Evolutionary conservation across 2,329 filamentous ascomycete genomes (phyloP).

Genomic region (Hymenoscyphus albidus): DNA sequence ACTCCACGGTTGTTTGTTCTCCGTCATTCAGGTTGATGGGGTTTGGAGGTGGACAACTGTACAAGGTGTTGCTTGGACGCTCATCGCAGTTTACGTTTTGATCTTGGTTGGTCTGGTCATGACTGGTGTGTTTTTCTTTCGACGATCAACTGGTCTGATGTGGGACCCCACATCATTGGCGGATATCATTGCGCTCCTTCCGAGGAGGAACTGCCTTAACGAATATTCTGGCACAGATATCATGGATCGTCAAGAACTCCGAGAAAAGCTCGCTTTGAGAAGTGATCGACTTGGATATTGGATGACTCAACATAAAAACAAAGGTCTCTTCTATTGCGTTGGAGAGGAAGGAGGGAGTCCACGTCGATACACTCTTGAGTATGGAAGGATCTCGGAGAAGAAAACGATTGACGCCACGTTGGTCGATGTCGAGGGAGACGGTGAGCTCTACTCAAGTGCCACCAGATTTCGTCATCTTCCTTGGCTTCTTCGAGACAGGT

Average conservation of each 20-base stretch:
- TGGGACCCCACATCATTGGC: constrained; percentile 84
- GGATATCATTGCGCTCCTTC: constrained; percentile 73
- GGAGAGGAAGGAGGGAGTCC: constrained; percentile 58
- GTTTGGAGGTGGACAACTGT: constrained; percentile 78
- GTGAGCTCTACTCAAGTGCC: constrained; percentile 25
- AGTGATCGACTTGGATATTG: constrained; percentile 83
- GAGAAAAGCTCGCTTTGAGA: constrained; percentile 49
- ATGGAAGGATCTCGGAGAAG: constrained; percentile 45
- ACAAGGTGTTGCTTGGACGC: constrained; percentile 72
- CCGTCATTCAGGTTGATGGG: constrained; percentile 51
- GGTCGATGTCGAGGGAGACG: constrained; percentile 26
- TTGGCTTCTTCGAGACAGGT: constrained; percentile 67
- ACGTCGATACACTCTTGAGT: constrained; percentile 47
- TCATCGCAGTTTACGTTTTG: constrained; percentile 69
- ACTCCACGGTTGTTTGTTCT: constrained; percentile 74
- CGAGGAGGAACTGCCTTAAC: constrained; percentile 71
- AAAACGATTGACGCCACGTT: constrained; percentile 14
- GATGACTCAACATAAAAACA: constrained; percentile 60
- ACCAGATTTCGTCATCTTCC: constrained; percentile 67
- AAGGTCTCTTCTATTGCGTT: constrained; percentile 73
- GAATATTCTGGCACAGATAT: constrained; percentile 70
- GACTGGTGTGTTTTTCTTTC: constrained; percentile 61
- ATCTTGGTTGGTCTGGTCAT: constrained; percentile 55
- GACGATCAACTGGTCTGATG: constrained; percentile 67
- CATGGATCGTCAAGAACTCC: constrained; percentile 50